Conservation (phyloP, 495 filamentous ascomycete genomes). For the Staphylotrichum longicolle region DNA sequence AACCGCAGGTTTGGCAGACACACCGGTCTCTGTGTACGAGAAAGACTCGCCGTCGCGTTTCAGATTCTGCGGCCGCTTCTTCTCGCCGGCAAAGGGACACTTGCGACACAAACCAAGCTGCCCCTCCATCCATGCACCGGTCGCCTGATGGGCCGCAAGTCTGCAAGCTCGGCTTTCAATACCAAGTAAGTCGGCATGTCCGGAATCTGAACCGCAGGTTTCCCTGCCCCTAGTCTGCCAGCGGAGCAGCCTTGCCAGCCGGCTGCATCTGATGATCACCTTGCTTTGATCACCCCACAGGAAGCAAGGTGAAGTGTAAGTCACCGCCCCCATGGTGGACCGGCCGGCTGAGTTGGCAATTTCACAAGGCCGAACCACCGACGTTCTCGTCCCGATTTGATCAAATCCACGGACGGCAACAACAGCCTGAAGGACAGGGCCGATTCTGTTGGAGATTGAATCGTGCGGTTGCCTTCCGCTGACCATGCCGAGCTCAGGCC, state of each 20-base stretch:
- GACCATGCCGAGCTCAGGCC: neutral
- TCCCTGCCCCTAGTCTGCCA: conserved; percentile 17
- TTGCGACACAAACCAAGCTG: neutral
- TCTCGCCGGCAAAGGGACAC: neutral
- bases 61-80: neutral
- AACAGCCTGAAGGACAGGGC: conserved; percentile 19
- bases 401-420: conserved; percentile 3
- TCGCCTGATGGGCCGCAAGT: conserved; percentile 15
- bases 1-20: neutral
- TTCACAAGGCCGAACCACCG: conserved; percentile 22
- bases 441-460: conserved; percentile 5
- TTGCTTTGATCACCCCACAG: conserved; percentile 30
- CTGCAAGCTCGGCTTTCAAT: neutral
- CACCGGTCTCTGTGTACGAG: neutral
- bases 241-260: conserved; percentile 15
- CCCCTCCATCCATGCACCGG: neutral
- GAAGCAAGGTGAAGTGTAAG: conserved; percentile 33
- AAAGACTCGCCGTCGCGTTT: neutral
- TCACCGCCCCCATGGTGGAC: conserved; percentile 30
- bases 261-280: conserved; percentile 19
- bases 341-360: conserved; percentile 16
- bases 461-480: conserved; percentile 4
- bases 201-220: conserved; percentile 24
- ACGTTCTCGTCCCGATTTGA: conserved; percentile 18
- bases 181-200: conserved; percentile 12